Base-by-base conservation (phyloP, 2,329 filamentous ascomycete genomes). In the Cladophialophora yegresii region DNA sequence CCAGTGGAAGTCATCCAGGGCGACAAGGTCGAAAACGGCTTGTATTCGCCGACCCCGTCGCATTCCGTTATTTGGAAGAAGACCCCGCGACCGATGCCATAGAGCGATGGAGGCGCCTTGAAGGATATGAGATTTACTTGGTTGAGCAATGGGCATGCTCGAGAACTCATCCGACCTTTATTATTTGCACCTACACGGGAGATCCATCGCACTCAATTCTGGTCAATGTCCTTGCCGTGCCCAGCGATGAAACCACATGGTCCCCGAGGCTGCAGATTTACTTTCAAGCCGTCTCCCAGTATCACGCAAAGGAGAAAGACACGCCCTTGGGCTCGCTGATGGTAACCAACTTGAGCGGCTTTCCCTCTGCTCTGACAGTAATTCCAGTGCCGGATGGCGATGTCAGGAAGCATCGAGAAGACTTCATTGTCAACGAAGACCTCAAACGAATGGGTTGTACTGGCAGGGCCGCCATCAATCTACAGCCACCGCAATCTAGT, bases 91-190 rank as follows among this genome's bases (percentile, higher is more conserved):
- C 92, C 3, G 83, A 82, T 2, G 87, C 96, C 7, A 82, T 96
- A 68, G 86, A 93, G 71, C 88, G 89, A 59, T 86, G 87, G 61
- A 83, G 84, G 56, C 81, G 84, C 56, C 83, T 99, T 5, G 80
- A 85, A 66, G 93, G 93, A 69, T 98, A 97, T 77, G 93, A 98
- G 76, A 83, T 93, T 67, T 98, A 98, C 77, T 80, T 98, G 16
- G 92, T 98, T 69, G 95, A 98, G 76, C 95, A 99, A 82, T 99
- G 95, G 95, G 92, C 92, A 5, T 97, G 93, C 77, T 97, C 93
- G 12, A 87, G 95, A 58, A 85, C 87, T 62, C 92, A 96, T 67
- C 93, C 93, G 0, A 97, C 93, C 16, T 90, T 96, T 68, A 86
- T 96, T 56, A 96, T 98, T 69, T 90, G 90, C 49, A 96, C 93